A percentile compares a stretch with the other conserved stretches of the same genome.
Evolutionary conservation across 1,139 yeast genomes (phyloP).

Genomic region (Scheffersomyces stambukii): DNA sequence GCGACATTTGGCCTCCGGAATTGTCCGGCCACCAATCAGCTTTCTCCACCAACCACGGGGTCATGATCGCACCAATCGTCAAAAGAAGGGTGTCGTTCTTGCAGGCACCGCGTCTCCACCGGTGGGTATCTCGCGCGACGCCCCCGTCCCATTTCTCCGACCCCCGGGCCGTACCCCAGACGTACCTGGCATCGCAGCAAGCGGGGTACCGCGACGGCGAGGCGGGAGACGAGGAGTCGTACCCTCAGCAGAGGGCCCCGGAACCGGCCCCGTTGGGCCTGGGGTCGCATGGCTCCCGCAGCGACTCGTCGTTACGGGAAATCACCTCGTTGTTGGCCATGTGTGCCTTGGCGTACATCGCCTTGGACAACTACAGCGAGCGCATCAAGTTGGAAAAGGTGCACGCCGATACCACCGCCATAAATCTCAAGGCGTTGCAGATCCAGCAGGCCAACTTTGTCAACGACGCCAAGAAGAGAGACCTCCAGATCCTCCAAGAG

Average conservation of each 20-base stretch:
- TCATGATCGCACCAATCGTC: conserved; percentile 5
- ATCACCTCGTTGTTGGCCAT: conserved; percentile 33
- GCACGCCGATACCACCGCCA: conserved; percentile 35
- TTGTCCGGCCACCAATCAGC: not conserved
- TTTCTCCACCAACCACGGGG: conserved; percentile 2
- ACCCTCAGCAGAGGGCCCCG: not conserved
- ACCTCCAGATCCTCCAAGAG: conserved; percentile 44
- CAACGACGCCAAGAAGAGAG: conserved; percentile 43
- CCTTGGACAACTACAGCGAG: conserved; percentile 47
- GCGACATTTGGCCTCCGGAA: too few species aligned
- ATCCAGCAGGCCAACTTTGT: conserved; percentile 41
- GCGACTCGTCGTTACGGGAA: conserved; percentile 22
- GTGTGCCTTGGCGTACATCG: conserved; percentile 42
- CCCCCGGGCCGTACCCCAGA: conserved; percentile 14
- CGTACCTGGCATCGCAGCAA: conserved; percentile 4
- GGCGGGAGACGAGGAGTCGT: not conserved
- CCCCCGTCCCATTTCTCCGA: conserved; percentile 18
- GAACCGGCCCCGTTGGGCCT: not conserved
- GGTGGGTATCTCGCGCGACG: conserved; percentile 4
- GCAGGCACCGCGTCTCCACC: conserved; percentile 3
- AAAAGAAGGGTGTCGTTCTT: conserved; percentile 7
- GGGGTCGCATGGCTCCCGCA: conserved; percentile 1
- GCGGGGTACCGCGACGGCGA: too few species aligned
- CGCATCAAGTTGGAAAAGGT: conserved; percentile 40
- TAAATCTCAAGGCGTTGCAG: conserved; percentile 39